phyloP scores from a whole-genome alignment of 495 filamentous ascomycete genomes.

The Penicillium crystallinum region DNA sequence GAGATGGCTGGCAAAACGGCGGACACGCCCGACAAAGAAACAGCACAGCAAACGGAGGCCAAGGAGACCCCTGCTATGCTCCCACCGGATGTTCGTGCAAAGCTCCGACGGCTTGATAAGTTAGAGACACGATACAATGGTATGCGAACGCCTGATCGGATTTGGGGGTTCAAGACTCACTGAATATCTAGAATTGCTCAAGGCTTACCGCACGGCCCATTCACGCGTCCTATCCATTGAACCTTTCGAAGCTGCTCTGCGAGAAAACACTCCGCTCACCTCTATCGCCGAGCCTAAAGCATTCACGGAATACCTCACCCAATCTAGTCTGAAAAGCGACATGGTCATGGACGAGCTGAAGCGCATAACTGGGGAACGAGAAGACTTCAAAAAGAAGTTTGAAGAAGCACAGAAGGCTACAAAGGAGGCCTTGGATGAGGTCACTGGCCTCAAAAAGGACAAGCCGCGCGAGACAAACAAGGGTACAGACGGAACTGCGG shows the following conservation, averaged over 20 bases:
- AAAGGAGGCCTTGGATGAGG: slow-evolving; percentile 50
- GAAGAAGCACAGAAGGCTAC: slow-evolving; percentile 63
- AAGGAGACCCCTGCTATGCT: slow-evolving; percentile 50
- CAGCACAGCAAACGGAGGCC: slow-evolving; percentile 13
- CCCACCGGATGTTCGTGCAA: slow-evolving; percentile 62
- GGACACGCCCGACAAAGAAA: slow-evolving; percentile 23
- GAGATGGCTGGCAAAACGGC: slow-evolving; percentile 29
- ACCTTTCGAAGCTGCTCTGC: slow-evolving; percentile 82
- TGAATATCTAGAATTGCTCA: slow-evolving; percentile 64
- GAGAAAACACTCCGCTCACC: slow-evolving; percentile 85
- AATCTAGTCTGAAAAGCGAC: slow-evolving; percentile 76
- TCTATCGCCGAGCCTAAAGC: slow-evolving; percentile 81
- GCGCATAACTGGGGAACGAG: slow-evolving; percentile 73
- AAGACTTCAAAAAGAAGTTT: slow-evolving; percentile 70
- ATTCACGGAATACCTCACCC: slow-evolving; percentile 89
- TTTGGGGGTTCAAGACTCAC: slow-evolving; percentile 7
- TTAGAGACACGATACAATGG: slow-evolving; percentile 83
- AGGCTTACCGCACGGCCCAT: slow-evolving; percentile 87
- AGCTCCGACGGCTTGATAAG: slow-evolving; percentile 72
- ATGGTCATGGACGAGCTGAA: slow-evolving; percentile 93
- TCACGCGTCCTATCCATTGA: slow-evolving; percentile 79
- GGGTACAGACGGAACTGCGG: slow-evolving; percentile 20
- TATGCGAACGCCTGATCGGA: slow-evolving; percentile 30
- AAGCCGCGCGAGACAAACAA: slow-evolving; percentile 18
- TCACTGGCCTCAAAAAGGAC: slow-evolving; percentile 45